Base-by-base conservation (phyloP, 2,329 filamentous ascomycete genomes). In the Fusarium veterinarium region DNA sequence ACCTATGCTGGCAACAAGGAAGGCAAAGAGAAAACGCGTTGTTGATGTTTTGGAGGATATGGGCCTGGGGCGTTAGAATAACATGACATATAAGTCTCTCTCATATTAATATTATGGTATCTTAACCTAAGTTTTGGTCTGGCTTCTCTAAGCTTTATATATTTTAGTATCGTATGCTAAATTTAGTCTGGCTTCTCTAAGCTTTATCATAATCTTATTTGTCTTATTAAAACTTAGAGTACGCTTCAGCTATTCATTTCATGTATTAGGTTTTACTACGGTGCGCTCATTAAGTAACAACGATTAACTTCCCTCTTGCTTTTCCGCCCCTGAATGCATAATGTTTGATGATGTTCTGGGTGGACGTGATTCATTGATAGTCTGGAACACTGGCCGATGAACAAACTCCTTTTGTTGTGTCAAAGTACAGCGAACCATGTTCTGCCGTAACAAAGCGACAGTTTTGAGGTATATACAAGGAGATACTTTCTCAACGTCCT, bases 1-100 rank as follows among this genome's bases (percentile, higher is more conserved):
- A n/a, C 73, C 73, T 16, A 42, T 67, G 30, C 48, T 75, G 14
- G 72, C 69, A 10, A 40, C 79, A 30, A 77, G 78, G 20, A 77
- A 73, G 30, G 74, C 75, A 33, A 84, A 84, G 74, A 78, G 79
- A 60, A 79, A 75, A 62, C 75, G 79, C 8, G 63, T 84, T 25
- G 78, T 79, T 28, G 81, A 83, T 48, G 69, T 84, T 35, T 64
- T 83, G 42, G 73, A 80, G 28, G 79, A 75, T 17, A 73, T 81
- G 48, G 33, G 33, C 16, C 23, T 40, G 8, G 33, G 49, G 14
- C 33, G 49, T 40, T 35, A 25, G 37, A 25, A 51, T n/a, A 23
- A 33, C 12, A 51, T 51, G 33, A 28, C 23, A 16, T 20, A 20
- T n/a, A 28, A 28, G 33, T 28, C 19, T 52, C 19, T 28, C 25